A percentile compares a stretch with the other conserved stretches of the same genome.
These are phyloP conservation scores for Calonectria honghensis DNA, from an alignment of 2,329 filamentous ascomycete genomes.

Conservation along the genomic window DNA sequence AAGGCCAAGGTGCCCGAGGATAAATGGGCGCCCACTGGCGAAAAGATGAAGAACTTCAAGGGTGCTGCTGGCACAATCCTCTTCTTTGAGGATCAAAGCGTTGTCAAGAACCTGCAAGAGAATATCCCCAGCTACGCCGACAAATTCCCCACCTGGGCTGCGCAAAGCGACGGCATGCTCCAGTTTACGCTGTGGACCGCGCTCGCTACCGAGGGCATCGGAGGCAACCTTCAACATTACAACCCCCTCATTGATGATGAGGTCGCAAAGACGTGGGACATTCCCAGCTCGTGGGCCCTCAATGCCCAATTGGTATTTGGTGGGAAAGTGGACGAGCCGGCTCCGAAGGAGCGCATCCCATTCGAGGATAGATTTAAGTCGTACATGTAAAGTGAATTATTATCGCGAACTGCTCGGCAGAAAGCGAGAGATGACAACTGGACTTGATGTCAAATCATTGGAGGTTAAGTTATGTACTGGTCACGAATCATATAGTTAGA, in stretches of 20 bases:
- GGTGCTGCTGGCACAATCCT: slow-evolving; percentile 1
- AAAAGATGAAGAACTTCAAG: slow-evolving; percentile 12
- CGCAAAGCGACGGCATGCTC: slow-evolving; percentile 14
- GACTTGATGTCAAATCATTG: neutral
- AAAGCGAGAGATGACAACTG: neutral
- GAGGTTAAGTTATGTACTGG: neutral
- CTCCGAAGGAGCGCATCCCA: neutral
- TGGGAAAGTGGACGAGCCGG: neutral
- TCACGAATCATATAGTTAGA: too few species aligned
- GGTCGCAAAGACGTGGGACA: slow-evolving; percentile 7
- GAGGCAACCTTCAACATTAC: slow-evolving; percentile 9
- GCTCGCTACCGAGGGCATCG: slow-evolving; percentile 1
- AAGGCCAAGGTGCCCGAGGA: slow-evolving; percentile 1
- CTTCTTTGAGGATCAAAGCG: slow-evolving; percentile 9
- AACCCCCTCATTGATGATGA: slow-evolving; percentile 5
- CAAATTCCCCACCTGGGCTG: slow-evolving; percentile 9
- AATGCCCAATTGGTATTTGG: slow-evolving; percentile 17
- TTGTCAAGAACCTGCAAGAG: neutral
- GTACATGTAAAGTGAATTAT: neutral
- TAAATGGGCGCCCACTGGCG: slow-evolving; percentile 5
- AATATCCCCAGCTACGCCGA: slow-evolving; percentile 5
- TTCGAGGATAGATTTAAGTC: slow-evolving; percentile 7
- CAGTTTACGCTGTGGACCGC: slow-evolving; percentile 18
- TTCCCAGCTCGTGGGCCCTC: neutral
- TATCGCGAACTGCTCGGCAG: neutral